Evolutionary conservation across 495 filamentous ascomycete genomes (phyloP), one percentile per base, ranked within the genome.

Genomic region (Paragyromitra xinjiangensis): DNA sequence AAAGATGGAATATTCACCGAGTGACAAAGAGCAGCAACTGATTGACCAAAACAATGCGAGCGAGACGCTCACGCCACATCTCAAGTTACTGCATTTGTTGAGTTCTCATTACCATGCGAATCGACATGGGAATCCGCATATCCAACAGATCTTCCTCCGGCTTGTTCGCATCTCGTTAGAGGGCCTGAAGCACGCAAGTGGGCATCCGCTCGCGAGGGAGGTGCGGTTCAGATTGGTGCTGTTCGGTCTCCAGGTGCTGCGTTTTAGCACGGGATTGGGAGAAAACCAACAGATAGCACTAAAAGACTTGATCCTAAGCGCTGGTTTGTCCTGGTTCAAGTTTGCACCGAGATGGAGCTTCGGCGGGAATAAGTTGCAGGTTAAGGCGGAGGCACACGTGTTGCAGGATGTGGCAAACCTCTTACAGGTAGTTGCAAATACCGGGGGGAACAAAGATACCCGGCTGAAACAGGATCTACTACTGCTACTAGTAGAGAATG

Each of bases 71-170:
- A 90, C 92, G 45, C 96, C 96, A 6, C 96, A 99, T 82, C 88
- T 92, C 50, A 90, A 91, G 39, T 84, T 99, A 22, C 84, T 97
- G 63, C 93, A 97, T 71, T 94, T 98, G 81, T 88, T 99, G 55
- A 91, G 89, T 53, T 98, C 94, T 80, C 95, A 97, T 80, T 99
- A 94, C 86, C 97, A 92, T 84, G 93, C 96, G 9, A 93, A 92
- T 24, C 89, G 94, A 34, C 85, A 97, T 12, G 91, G 91, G 6
- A 96, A 90, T 73, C 86, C 90, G 2, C 90, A 97, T 78, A 91
- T 91, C 6, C 92, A 96, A 71, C 88, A 88, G 67, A 85, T 93
- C 6, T 97, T 97, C 83, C 87, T 90, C 70, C 92, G 94, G 44
- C 84, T 98, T 48, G 88, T 97, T 69, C 87, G 89, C 72, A 84